A percentile compares a stretch with the other conserved stretches of the same genome.
These are phyloP conservation scores for Hanseniaspora clermontiae DNA, from an alignment of 805 yeast genomes.

Conservation along the genomic window DNA sequence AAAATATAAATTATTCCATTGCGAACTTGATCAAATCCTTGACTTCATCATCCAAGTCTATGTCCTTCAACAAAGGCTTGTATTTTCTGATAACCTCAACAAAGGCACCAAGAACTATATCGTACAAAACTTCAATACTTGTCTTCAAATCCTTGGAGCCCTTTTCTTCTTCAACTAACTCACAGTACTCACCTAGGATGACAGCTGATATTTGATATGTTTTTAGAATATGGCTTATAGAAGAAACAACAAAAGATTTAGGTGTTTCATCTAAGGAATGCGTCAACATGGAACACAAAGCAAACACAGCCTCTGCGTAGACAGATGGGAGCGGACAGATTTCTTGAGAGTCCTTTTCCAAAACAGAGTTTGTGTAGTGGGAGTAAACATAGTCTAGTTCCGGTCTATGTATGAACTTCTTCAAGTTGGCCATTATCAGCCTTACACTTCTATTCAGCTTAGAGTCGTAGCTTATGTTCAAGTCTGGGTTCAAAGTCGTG, in stretches of 20 bases:
- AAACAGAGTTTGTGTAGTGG: neutral
- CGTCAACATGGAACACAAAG: slow-evolving; percentile 38
- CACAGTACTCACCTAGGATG: slow-evolving; percentile 37
- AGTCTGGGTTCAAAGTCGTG: slow-evolving; percentile 12
- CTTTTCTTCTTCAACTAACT: slow-evolving; percentile 19
- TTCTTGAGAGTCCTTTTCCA: slow-evolving; percentile 44
- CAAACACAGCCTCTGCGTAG: slow-evolving; percentile 48
- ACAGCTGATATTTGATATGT: slow-evolving; percentile 49
- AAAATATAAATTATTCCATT: slow-evolving; percentile 32
- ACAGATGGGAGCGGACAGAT: slow-evolving; percentile 54
- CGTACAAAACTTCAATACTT: slow-evolving; percentile 45
- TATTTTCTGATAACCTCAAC: slow-evolving; percentile 52
- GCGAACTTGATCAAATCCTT: slow-evolving; percentile 62
- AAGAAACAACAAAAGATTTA: slow-evolving; percentile 38
- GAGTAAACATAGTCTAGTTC: slow-evolving; percentile 15
- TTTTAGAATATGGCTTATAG: slow-evolving; percentile 47
- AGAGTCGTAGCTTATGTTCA: slow-evolving; percentile 3
- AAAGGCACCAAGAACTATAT: slow-evolving; percentile 50
- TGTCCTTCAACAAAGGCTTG: slow-evolving; percentile 51
- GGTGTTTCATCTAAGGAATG: slow-evolving; percentile 57
- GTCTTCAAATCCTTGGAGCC: slow-evolving; percentile 24
- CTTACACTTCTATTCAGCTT: neutral
- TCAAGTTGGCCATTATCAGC: neutral
- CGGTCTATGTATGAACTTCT: slow-evolving; percentile 13
- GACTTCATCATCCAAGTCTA: slow-evolving; percentile 49